These are phyloP conservation scores for Chrysoporthe austroafricana DNA, from an alignment of 2,329 filamentous ascomycete genomes.

Conservation along the genomic window DNA sequence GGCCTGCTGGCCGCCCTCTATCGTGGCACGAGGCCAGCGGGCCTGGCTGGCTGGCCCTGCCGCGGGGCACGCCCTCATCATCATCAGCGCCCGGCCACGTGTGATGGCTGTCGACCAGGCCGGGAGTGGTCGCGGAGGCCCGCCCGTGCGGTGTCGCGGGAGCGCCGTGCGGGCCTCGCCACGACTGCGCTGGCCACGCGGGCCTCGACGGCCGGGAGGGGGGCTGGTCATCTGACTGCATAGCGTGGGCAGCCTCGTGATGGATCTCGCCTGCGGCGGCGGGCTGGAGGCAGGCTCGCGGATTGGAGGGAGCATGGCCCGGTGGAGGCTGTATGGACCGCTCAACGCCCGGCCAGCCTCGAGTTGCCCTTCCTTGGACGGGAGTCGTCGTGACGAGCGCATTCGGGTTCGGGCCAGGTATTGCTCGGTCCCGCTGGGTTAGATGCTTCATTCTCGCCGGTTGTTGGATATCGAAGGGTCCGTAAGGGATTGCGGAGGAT, in stretches of 20 bases:
- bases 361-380: not conserved
- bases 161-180: too few relatives aligned
- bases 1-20: not conserved
- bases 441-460: not conserved
- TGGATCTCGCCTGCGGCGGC: not conserved
- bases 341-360: not conserved
- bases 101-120: too few relatives aligned
- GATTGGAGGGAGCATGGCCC: not conserved
- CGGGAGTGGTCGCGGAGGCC: too few relatives aligned
- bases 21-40: not conserved
- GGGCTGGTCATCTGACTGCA: not conserved
- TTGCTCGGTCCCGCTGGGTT: not conserved
- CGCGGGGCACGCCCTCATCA: too few relatives aligned
- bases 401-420: not conserved
- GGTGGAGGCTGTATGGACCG: not conserved
- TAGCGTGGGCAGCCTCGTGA: not conserved
- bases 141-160: too few relatives aligned
- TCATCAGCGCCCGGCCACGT: too few relatives aligned
- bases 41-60: too few relatives aligned
- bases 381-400: not conserved
- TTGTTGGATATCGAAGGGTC: not conserved
- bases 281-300: not conserved
- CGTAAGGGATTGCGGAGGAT: not conserved
- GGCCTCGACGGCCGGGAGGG: not conserved
- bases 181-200: too few relatives aligned